A percentile compares a stretch with the other conserved stretches of the same genome.
phyloP scores from a whole-genome alignment of 192 early-diverging fungal genomes.

The Cetraspora pellucida region DNA sequence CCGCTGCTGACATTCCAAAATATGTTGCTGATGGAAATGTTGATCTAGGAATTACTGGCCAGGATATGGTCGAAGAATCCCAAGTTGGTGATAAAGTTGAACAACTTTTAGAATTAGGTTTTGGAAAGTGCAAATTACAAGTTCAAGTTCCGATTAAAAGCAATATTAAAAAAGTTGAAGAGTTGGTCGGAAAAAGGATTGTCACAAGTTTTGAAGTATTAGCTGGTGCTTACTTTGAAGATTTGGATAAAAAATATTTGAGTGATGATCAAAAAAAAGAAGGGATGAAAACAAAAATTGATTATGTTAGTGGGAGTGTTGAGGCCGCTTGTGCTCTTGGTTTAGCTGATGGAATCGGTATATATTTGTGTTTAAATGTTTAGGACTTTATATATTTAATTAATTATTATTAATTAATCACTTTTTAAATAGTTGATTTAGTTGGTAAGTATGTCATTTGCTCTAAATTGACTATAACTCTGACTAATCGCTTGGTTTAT shows the following conservation, averaged over 20 bases:
- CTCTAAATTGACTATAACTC: not conserved
- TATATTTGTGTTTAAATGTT: conserved; percentile 35
- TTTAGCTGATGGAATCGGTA: conserved; percentile 94
- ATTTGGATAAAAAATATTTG: conserved; percentile 66
- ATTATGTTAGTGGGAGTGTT: conserved; percentile 91
- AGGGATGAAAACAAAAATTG: conserved; percentile 69
- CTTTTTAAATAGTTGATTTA: conserved; percentile 45
- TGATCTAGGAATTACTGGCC: conserved; percentile 95
- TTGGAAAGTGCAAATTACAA: conserved; percentile 91
- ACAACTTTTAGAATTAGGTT: conserved; percentile 77
- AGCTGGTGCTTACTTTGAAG: conserved; percentile 67
- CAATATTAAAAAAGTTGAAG: conserved; percentile 50
- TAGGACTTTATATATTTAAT: not conserved
- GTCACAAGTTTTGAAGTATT: conserved; percentile 89
- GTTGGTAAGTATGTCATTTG: conserved; percentile 41
- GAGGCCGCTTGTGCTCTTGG: conserved; percentile 96
- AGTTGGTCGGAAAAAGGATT: conserved; percentile 89
- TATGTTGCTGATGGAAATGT: conserved; percentile 95
- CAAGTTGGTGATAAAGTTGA: conserved; percentile 69
- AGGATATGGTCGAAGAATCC: conserved; percentile 92
- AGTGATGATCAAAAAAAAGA: conserved; percentile 24
- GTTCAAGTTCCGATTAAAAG: conserved; percentile 84
- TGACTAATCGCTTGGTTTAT: conserved; percentile 33
- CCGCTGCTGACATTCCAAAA: conserved; percentile 94
- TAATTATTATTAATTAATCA: not conserved